Conservation (phyloP, 495 filamentous ascomycete genomes). For the Durotheca rogersii region DNA sequence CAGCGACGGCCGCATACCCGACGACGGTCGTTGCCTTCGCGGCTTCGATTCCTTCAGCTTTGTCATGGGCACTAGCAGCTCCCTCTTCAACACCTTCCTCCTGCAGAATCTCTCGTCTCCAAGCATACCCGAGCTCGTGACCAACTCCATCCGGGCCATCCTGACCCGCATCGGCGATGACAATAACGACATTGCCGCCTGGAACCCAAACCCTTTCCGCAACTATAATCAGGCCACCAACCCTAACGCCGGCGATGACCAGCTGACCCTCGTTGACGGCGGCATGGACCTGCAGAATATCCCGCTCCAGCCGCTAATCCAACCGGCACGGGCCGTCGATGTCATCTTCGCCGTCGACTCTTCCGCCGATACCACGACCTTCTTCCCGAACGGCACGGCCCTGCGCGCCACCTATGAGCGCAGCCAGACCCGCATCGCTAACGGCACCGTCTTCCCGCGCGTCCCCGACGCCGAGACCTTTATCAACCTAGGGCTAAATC, state of each 20-base stretch:
- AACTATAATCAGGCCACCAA: slow-evolving; percentile 65
- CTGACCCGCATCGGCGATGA: slow-evolving; percentile 54
- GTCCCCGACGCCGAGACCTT: slow-evolving; percentile 86
- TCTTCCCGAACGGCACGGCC: slow-evolving; percentile 87
- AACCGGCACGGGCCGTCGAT: slow-evolving; percentile 75
- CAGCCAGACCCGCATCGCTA: slow-evolving; percentile 61
- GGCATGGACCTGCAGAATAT: slow-evolving; percentile 87
- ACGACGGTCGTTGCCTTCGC: slow-evolving; percentile 63
- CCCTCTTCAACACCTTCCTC: slow-evolving; percentile 79
- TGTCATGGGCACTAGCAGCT: slow-evolving; percentile 87
- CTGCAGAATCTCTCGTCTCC: slow-evolving; percentile 55
- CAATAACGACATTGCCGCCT: slow-evolving; percentile 79
- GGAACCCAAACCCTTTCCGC: slow-evolving; percentile 82
- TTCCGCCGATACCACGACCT: slow-evolving; percentile 71
- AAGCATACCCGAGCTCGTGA: slow-evolving; percentile 53
- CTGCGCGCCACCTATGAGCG: slow-evolving; percentile 83
- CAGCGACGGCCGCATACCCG: slow-evolving; percentile 59
- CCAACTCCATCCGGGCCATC: slow-evolving; percentile 55
- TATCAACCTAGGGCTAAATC: slow-evolving; percentile 82
- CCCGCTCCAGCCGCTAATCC: slow-evolving; percentile 81
- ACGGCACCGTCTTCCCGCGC: slow-evolving; percentile 80
- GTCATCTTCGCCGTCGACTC: slow-evolving; percentile 91
- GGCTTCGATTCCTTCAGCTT: slow-evolving; percentile 87
- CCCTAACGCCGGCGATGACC: slow-evolving; percentile 50
- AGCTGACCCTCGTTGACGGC: slow-evolving; percentile 75